These are phyloP conservation scores for Anthracocystis setariae DNA, from an alignment of 1,284 basidiomycete species.

Conservation along the genomic window DNA sequence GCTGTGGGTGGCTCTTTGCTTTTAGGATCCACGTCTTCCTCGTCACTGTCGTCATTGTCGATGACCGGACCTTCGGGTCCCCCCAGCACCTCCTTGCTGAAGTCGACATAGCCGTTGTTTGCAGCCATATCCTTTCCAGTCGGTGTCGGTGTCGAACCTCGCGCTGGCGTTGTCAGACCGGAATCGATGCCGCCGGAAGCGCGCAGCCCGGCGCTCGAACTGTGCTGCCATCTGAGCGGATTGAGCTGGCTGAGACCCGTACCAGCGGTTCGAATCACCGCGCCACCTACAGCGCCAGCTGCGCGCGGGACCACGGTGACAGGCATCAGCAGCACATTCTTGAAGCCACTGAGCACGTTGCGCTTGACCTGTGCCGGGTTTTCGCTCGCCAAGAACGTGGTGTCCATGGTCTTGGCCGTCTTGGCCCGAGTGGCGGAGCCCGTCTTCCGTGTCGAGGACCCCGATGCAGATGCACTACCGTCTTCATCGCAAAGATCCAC, in stretches of 20 bases:
- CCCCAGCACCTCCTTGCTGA: constrained; percentile 46
- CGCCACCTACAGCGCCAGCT: constrained; percentile 72
- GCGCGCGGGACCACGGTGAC: constrained; percentile 95
- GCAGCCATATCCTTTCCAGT: constrained; percentile 1
- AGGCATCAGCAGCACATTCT: constrained; percentile 85
- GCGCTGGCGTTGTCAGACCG: constrained; percentile 15
- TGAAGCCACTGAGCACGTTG: constrained; percentile 90
- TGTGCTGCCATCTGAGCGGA: constrained; percentile 55
- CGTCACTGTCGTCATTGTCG: constrained; percentile 40
- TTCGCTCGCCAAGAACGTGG: constrained; percentile 78
- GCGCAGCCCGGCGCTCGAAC: constrained; percentile 15
- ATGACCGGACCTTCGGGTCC: constrained; percentile 35
- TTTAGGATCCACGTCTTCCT: constrained; percentile 7
- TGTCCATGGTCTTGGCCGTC: constrained; percentile 62
- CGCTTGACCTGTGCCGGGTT: constrained; percentile 93
- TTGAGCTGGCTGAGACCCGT: constrained; percentile 52
- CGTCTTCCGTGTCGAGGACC: constrained; percentile 56
- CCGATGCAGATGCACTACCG: constrained; percentile 73
- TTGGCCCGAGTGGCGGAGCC: constrained; percentile 11
- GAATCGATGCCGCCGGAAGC: constrained; percentile 9
- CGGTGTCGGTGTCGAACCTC: constrained; percentile 8
- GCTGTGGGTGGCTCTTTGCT: too few species aligned
- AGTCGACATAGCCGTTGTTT: constrained; percentile 54
- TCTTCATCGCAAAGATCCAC: constrained; percentile 81
- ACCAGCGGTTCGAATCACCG: constrained; percentile 54